phyloP scores from a whole-genome alignment of 805 yeast species.

The Zygosaccharomyces bisporus region DNA sequence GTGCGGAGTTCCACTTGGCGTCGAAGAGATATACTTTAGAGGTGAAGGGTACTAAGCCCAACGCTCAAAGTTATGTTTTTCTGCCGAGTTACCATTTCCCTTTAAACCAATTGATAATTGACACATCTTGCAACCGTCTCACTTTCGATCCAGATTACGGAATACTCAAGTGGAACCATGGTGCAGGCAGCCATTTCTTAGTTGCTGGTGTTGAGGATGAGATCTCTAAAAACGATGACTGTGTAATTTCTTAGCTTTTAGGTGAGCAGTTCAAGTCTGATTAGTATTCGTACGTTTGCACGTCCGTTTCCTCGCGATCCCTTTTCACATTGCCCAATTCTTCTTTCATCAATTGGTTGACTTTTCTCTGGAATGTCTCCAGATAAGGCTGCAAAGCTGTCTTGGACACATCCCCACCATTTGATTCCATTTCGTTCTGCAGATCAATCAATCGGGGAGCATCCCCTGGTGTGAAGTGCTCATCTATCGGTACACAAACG shows the following conservation, averaged over 20 bases:
- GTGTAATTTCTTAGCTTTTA: slow-evolving; percentile 12
- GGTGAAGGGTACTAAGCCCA: slow-evolving; percentile 30
- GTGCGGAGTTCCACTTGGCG: slow-evolving; percentile 57
- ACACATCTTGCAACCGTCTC: slow-evolving; percentile 54
- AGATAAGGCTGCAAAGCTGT: slow-evolving; percentile 71
- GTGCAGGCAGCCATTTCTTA: slow-evolving; percentile 39
- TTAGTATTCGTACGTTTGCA: slow-evolving; percentile 1
- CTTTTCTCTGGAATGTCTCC: slow-evolving; percentile 61
- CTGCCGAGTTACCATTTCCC: slow-evolving; percentile 73
- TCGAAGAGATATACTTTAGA: slow-evolving; percentile 46
- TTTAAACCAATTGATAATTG: slow-evolving; percentile 44
- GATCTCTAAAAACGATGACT: slow-evolving; percentile 10
- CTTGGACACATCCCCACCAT: slow-evolving; percentile 45
- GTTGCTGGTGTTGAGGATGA: slow-evolving; percentile 17
- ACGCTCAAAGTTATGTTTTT: slow-evolving; percentile 48
- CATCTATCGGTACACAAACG: slow-evolving; percentile 77
- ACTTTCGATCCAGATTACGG: slow-evolving; percentile 50
- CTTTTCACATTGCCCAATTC: slow-evolving; percentile 44
- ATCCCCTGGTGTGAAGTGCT: slow-evolving; percentile 62
- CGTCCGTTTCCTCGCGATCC: slow-evolving; percentile 31
- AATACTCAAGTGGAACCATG: slow-evolving; percentile 70
- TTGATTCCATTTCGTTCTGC: slow-evolving; percentile 58
- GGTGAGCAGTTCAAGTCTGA: neutral
- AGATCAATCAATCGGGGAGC: slow-evolving; percentile 73
- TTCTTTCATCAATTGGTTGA: slow-evolving; percentile 51